Base-by-base conservation (phyloP, 2,329 filamentous ascomycete species). In the Atkinsonella texensis region DNA sequence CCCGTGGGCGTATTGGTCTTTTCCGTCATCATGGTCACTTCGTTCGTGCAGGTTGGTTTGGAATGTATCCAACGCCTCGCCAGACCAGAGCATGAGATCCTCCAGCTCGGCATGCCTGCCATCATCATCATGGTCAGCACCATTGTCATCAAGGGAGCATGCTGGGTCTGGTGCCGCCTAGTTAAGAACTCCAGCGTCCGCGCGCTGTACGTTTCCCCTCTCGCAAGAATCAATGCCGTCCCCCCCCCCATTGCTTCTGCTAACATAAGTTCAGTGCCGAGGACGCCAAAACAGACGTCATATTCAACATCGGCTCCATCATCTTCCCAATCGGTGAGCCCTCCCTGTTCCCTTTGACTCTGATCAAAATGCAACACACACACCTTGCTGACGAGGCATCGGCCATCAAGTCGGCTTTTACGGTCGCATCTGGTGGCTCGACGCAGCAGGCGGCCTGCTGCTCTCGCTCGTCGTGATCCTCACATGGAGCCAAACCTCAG, bases 221-320 rank as follows among this genome's bases (percentile, higher is more conserved):
- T 35, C n/a, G 53, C 46, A 40, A 35, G 33, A 38, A 31, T 23
- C 33, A 31, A 3, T 17, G 32, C 3, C 28, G 23, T 5, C 20
- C 9, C 23, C 17, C 20, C 31, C 3, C 18, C 3, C 9, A n/a
- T 18, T 18, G n/a, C 13, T 38, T 15, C 15, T 23, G 38, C 18
- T 35, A 33, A 43, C 20, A 43, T 48, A 7, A 32, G 39, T 46
- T 2, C 41, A 74, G 71, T 50, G 74, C 74, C 35, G 71, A 75
- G 31, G 74, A 77, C 55, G 74, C 74, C 49, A 71, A 74, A 62
- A 85, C 87, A 0, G 87, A 95, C 61, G 86, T 95, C 31, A 82
- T 95, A 33, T 95, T 95, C 77, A 95, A 95, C 68, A 81, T 80
- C 1, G 91, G 93, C 61, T 89, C 85, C 56, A 93, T 95, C 61